A percentile compares a stretch with the other conserved stretches of the same genome.
phyloP scores from a whole-genome alignment of 2,329 filamentous ascomycete genomes.

The Lasiodiplodia gonubiensis region DNA sequence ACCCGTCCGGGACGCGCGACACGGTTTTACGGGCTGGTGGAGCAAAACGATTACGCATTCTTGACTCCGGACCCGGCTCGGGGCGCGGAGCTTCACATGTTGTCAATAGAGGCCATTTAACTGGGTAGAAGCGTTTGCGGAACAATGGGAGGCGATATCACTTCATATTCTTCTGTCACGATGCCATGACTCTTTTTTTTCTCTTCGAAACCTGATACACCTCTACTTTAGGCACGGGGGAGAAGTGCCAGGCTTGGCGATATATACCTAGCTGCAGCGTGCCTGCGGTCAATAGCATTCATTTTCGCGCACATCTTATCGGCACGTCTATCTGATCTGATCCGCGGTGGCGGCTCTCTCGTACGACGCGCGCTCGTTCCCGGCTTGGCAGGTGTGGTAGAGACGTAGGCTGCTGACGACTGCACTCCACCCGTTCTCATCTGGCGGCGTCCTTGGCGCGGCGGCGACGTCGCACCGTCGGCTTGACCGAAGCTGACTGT shows the following conservation, averaged over 20 bases:
- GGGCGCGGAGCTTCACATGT: conserved; percentile 19
- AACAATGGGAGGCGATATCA: conserved; percentile 26
- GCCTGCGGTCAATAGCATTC: conserved; percentile 9
- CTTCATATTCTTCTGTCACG: conserved; percentile 24
- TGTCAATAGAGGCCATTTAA: conserved; percentile 26
- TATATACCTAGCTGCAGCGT: conserved; percentile 10
- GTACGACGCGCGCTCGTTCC: neutral
- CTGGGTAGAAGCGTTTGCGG: conserved; percentile 27
- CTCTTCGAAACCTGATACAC: conserved; percentile 1
- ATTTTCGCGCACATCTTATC: neutral
- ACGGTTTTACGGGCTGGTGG: conserved; percentile 1
- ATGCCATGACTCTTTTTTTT: conserved; percentile 24
- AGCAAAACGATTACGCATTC: conserved; percentile 2
- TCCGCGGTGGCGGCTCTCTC: neutral
- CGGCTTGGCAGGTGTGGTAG: neutral
- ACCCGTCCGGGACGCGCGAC: conserved; percentile 13
- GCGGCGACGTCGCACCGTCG: neutral
- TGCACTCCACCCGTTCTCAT: neutral
- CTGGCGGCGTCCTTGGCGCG: neutral
- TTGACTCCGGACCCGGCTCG: conserved; percentile 6
- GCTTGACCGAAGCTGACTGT: neutral
- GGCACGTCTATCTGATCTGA: conserved; percentile 4
- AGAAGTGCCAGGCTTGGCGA: conserved; percentile 15
- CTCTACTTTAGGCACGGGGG: conserved; percentile 5
- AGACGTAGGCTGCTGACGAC: conserved; percentile 24